Evolutionary conservation across 139 green algal species (phyloP).

Genomic region (Picochlorum sp.): DNA sequence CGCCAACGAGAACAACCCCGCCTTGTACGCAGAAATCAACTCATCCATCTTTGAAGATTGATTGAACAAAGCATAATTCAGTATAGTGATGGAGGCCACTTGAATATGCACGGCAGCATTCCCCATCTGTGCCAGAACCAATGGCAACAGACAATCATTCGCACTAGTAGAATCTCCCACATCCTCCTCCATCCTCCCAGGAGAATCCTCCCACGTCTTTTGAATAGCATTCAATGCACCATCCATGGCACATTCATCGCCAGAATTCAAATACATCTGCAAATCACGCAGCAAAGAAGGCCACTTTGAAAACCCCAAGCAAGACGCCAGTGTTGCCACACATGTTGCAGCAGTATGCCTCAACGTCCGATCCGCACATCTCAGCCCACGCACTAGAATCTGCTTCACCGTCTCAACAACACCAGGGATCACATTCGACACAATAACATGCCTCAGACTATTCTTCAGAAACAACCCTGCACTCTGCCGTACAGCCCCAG

Average conservation of each 20-base stretch:
- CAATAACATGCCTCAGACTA: conserved; percentile 51
- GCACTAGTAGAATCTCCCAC: conserved; percentile 10
- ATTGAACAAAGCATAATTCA: conserved; percentile 64
- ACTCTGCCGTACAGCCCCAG: conserved; percentile 76
- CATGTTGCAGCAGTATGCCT: conserved; percentile 75
- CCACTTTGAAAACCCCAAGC: conserved; percentile 55
- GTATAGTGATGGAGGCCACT: conserved; percentile 36
- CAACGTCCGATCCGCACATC: conserved; percentile 45
- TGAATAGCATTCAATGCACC: conserved; percentile 82
- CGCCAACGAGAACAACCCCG: conserved; percentile 81
- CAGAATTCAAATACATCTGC: conserved; percentile 33
- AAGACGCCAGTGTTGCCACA: conserved; percentile 9
- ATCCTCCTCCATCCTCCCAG: conserved; percentile 54
- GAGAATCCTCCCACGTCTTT: conserved; percentile 74
- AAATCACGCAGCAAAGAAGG: conserved; percentile 67
- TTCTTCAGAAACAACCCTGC: conserved; percentile 95
- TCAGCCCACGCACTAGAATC: conserved; percentile 62
- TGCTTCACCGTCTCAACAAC: conserved; percentile 20
- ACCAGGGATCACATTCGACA: not conserved
- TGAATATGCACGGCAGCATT: conserved; percentile 30
- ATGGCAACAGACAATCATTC: conserved; percentile 52
- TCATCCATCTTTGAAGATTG: conserved; percentile 48
- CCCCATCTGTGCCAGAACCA: conserved; percentile 53
- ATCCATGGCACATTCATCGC: conserved; percentile 46
- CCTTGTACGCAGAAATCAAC: conserved; percentile 47